A percentile compares a stretch with the other conserved stretches of the same genome.
These are phyloP conservation scores for Tolypocladium cylindrosporum DNA, from an alignment of 2,329 filamentous ascomycete genomes.

Conservation along the genomic window DNA sequence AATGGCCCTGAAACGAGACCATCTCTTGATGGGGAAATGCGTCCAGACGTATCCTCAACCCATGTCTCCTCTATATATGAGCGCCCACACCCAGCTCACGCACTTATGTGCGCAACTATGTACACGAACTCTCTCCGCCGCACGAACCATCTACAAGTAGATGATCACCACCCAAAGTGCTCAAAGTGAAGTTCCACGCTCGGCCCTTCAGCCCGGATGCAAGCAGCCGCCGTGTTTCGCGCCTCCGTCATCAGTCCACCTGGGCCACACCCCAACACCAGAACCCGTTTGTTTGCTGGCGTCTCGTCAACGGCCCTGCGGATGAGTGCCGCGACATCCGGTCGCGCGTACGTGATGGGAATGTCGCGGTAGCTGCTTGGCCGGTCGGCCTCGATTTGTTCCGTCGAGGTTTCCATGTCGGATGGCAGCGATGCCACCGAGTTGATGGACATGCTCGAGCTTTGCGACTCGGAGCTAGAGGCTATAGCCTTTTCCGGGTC, in stretches of 20 bases:
- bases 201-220: conserved; percentile 29
- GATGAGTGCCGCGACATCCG: conserved; percentile 26
- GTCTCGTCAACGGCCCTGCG: conserved; percentile 17
- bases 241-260: conserved; percentile 29
- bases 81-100: not conserved
- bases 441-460: conserved; percentile 2
- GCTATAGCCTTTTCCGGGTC: conserved; percentile 5
- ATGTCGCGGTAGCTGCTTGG: conserved; percentile 6
- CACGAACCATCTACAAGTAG: not conserved
- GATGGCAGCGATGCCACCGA: conserved; percentile 8
- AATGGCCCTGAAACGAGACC: not conserved
- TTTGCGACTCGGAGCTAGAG: not conserved
- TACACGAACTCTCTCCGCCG: not conserved
- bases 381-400: not conserved
- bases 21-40: not conserved
- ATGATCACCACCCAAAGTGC: conserved; percentile 31
- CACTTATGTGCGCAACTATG: not conserved
- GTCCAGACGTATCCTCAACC: not conserved
- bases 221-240: conserved; percentile 28
- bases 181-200: conserved; percentile 38
- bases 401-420: conserved; percentile 9
- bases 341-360: conserved; percentile 21
- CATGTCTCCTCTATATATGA: not conserved
- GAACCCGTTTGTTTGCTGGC: conserved; percentile 20
- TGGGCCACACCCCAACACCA: conserved; percentile 38